phyloP scores from a whole-genome alignment of 225 moss, liverwort and hornwort species.

The Polytrichum commune region DNA sequence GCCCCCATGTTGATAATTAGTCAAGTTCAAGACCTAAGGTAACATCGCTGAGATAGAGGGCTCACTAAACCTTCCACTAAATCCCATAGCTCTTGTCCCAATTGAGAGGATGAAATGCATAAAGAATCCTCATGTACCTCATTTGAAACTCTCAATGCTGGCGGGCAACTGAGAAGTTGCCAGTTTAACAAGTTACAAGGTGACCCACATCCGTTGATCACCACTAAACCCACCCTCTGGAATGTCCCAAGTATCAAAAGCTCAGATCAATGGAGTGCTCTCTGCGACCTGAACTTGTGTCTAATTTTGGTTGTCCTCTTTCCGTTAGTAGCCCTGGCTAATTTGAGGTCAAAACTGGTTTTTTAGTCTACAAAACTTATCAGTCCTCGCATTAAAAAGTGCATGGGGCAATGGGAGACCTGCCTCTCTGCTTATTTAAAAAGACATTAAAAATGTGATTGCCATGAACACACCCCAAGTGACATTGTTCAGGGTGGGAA shows the following conservation, averaged over 20 bases:
- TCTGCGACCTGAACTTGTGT: slow-evolving; percentile 11
- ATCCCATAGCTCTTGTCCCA: too few species aligned
- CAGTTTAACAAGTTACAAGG: background rate
- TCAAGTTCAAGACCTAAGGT: too few species aligned
- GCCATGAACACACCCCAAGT: slow-evolving; percentile 13
- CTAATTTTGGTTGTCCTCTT: slow-evolving; percentile 17
- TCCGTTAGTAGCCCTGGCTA: slow-evolving; percentile 11
- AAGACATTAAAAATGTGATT: slow-evolving; percentile 20
- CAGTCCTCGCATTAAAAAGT: slow-evolving; percentile 4
- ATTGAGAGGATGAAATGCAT: too few species aligned
- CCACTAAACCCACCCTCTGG: background rate
- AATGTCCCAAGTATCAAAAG: background rate
- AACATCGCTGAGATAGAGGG: too few species aligned
- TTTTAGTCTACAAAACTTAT: slow-evolving; percentile 24
- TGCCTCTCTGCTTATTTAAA: slow-evolving; percentile 15
- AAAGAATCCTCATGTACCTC: too few species aligned
- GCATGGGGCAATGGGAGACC: slow-evolving; percentile 19
- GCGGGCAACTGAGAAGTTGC: too few species aligned
- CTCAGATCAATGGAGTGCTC: slow-evolving; percentile 10
- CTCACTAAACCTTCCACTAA: too few species aligned
- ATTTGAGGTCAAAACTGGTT: slow-evolving; percentile 36
- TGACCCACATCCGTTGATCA: background rate
- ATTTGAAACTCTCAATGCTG: too few species aligned
- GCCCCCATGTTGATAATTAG: too few species aligned
- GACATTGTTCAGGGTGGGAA: slow-evolving; percentile 9